phyloP scores from a whole-genome alignment of 2,329 filamentous ascomycete genomes.

The Didymosphaeria variabile region DNA sequence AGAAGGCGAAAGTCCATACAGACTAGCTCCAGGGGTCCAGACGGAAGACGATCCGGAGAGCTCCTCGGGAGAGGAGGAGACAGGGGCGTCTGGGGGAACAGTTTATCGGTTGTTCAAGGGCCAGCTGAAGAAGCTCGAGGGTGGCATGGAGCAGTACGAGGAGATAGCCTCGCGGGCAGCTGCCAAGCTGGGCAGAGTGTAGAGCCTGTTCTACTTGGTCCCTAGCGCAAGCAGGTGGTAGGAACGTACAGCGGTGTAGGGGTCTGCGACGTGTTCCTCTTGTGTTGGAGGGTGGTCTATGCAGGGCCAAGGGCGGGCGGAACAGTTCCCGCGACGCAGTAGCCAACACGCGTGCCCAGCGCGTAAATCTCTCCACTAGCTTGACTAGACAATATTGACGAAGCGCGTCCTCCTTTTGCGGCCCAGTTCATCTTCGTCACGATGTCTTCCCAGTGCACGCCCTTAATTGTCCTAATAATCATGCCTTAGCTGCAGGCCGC shows the following conservation, averaged over 20 bases:
- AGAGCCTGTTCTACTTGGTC: not conserved
- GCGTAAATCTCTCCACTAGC: conserved; percentile 36
- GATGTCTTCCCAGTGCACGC: conserved; percentile 25
- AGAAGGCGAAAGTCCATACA: conserved; percentile 63
- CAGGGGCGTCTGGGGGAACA: conserved; percentile 54
- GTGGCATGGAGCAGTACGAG: conserved; percentile 51
- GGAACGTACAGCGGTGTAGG: not conserved
- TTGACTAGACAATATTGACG: conserved; percentile 32
- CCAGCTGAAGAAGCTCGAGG: conserved; percentile 44
- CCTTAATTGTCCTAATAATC: conserved; percentile 27
- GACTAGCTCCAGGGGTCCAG: conserved; percentile 45
- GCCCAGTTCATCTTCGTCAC: conserved; percentile 19
- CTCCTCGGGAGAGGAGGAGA: conserved; percentile 57
- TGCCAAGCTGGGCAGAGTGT: conserved; percentile 32
- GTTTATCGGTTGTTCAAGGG: conserved; percentile 49
- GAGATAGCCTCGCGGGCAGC: conserved; percentile 46
- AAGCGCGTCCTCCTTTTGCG: conserved; percentile 40
- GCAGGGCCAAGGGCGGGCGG: conserved; percentile 4
- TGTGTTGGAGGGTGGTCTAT: conserved; percentile 3
- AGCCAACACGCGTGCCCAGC: conserved; percentile 17
- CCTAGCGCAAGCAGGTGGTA: not conserved
- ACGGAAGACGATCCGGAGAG: conserved; percentile 51
- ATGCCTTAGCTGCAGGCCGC: conserved; percentile 38
- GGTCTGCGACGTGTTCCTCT: not conserved
- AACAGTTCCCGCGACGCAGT: not conserved